Percentiles rank a stretch among this genome's conserved stretches.
Conservation (phyloP, 768 basidiomycete genomes). For the Kwoniella mangroviensis region DNA sequence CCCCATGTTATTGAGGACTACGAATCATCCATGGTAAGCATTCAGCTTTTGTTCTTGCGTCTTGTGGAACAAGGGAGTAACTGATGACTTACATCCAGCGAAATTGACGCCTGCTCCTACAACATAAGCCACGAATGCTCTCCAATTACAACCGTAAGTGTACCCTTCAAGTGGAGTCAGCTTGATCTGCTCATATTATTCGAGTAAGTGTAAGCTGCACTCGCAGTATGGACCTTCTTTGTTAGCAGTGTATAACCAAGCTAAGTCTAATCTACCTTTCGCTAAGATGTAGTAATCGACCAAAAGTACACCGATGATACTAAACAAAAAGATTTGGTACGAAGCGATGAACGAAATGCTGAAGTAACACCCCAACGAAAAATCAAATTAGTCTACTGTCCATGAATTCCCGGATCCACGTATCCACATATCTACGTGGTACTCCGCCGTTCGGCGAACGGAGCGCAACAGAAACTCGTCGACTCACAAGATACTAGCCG, state of each 20-base stretch:
- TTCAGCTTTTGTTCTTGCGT: background rate
- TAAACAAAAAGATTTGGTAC: constrained; percentile 31
- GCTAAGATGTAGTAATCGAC: constrained; percentile 43
- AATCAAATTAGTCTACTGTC: too few species aligned
- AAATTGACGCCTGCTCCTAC: constrained; percentile 40
- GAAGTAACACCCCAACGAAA: background rate
- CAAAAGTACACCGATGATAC: constrained; percentile 39
- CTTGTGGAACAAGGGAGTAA: background rate
- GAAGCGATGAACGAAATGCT: constrained; percentile 39
- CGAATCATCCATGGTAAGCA: background rate
- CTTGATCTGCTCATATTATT: background rate
- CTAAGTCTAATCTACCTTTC: constrained; percentile 26
- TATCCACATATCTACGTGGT: too few species aligned
- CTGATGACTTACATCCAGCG: constrained; percentile 31
- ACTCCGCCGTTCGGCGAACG: too few species aligned
- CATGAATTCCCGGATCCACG: too few species aligned
- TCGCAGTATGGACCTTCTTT: constrained; percentile 34
- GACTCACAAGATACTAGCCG: constrained; percentile 35
- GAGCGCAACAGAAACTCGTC: too few species aligned
- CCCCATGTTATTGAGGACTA: constrained; percentile 39
- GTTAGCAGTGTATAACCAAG: constrained; percentile 34
- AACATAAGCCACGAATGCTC: constrained; percentile 34
- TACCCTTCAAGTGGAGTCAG: constrained; percentile 23
- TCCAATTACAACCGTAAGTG: constrained; percentile 34
- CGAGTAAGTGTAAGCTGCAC: background rate